A percentile compares a stretch with the other conserved stretches of the same genome.
These are phyloP conservation scores for Dioszegia crocea DNA, from an alignment of 768 basidiomycete genomes.

Conservation along the genomic window DNA sequence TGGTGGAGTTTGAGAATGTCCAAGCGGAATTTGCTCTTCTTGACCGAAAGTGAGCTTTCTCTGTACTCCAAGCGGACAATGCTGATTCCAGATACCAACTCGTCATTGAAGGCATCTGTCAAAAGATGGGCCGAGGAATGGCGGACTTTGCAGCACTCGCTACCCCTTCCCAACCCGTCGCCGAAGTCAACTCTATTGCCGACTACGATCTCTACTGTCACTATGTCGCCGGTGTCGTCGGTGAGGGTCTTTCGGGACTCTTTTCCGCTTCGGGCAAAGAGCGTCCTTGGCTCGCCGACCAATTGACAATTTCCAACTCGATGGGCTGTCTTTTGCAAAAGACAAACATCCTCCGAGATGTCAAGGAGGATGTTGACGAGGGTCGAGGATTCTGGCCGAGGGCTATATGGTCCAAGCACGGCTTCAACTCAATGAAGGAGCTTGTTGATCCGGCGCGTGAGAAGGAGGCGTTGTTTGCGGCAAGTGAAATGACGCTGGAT, in stretches of 20 bases:
- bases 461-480: constrained; percentile 69
- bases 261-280: constrained; percentile 85
- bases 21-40: constrained; percentile 74
- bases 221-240: constrained; percentile 95
- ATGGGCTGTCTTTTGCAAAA: constrained; percentile 97
- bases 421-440: constrained; percentile 56
- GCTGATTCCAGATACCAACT: constrained; percentile 56
- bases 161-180: constrained; percentile 57
- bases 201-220: constrained; percentile 98
- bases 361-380: constrained; percentile 81
- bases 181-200: constrained; percentile 64
- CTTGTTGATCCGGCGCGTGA: constrained; percentile 55
- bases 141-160: constrained; percentile 87
- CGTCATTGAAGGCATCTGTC: constrained; percentile 74
- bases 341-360: constrained; percentile 96
- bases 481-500: constrained; percentile 84
- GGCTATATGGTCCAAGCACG: constrained; percentile 81
- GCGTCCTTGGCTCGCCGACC: constrained; percentile 63
- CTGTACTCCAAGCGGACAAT: background rate
- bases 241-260: constrained; percentile 85
- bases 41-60: constrained; percentile 56
- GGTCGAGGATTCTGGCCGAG: constrained; percentile 88
- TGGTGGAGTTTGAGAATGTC: constrained; percentile 76
- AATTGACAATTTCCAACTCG: constrained; percentile 83
- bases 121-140: constrained; percentile 92